These are phyloP conservation scores for Phytophthora lateralis DNA, from an alignment of 352 stramenopile species.

Conservation along the genomic window DNA sequence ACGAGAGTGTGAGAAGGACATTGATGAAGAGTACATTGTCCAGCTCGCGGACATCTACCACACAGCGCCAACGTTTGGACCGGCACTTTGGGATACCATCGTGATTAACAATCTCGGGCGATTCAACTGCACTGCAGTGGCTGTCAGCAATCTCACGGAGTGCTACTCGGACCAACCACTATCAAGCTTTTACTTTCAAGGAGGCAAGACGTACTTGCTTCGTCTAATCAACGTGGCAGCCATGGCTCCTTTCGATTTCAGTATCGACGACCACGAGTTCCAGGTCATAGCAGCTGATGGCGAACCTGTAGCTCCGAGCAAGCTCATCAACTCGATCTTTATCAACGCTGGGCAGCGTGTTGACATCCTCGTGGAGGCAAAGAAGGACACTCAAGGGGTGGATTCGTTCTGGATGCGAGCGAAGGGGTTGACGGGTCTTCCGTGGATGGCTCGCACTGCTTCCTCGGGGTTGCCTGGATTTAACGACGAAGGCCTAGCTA, in stretches of 20 bases:
- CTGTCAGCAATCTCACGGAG: constrained; percentile 16
- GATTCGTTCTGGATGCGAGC: constrained; percentile 42
- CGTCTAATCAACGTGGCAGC: constrained; percentile 38
- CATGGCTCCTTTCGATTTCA: constrained; percentile 39
- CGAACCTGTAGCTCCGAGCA: constrained; percentile 19
- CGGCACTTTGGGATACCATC: constrained; percentile 32
- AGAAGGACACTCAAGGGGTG: constrained; percentile 16
- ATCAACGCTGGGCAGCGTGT: constrained; percentile 42
- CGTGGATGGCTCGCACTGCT: constrained; percentile 21
- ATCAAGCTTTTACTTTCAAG: constrained; percentile 25
- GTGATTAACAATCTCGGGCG: constrained; percentile 41
- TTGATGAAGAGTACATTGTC: constrained; percentile 32
- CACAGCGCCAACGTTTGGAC: constrained; percentile 3
- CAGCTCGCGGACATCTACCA: constrained; percentile 41
- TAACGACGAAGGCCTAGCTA: constrained; percentile 32
- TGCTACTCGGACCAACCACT: constrained; percentile 20
- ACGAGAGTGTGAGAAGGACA: constrained; percentile 17
- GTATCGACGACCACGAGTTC: constrained; percentile 42
- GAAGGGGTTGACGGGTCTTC: constrained; percentile 20
- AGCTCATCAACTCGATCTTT: constrained; percentile 33
- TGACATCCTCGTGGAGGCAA: constrained; percentile 34
- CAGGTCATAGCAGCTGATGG: constrained; percentile 38
- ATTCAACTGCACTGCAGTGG: constrained; percentile 35
- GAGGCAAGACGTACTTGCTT: constrained; percentile 29
- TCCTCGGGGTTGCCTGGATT: constrained; percentile 18